These are phyloP conservation scores for Abrus precatorius DNA, from an alignment of 306 rosid species.

Conservation along the genomic window DNA sequence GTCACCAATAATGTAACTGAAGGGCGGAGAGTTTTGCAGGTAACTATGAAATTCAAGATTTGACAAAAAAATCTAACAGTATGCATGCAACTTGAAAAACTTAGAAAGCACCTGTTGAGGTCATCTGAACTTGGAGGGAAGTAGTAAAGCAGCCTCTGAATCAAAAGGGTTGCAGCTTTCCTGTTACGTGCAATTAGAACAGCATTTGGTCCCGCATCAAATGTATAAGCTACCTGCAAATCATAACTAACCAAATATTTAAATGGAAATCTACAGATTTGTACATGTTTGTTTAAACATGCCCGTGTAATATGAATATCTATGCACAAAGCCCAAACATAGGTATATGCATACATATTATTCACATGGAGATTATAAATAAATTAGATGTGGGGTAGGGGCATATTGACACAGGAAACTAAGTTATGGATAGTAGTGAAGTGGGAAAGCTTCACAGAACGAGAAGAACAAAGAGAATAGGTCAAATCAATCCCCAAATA, in stretches of 20 bases:
- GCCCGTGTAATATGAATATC: neutral
- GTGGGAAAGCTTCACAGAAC: neutral
- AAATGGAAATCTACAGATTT: conserved; percentile 16
- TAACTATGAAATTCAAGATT: conserved; percentile 40
- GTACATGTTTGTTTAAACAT: neutral
- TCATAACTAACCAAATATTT: conserved; percentile 35
- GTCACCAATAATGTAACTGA: conserved; percentile 87
- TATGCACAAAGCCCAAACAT: neutral
- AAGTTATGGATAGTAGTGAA: conserved; percentile 4
- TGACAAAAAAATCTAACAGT: conserved; percentile 40
- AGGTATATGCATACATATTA: neutral
- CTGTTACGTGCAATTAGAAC: conserved; percentile 91
- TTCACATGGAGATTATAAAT: neutral
- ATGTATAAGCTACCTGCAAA: conserved; percentile 93
- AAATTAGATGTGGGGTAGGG: conserved; percentile 1
- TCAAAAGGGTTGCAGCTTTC: conserved; percentile 79
- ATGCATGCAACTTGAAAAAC: conserved; percentile 42
- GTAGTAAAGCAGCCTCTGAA: conserved; percentile 87
- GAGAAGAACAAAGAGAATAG: conserved; percentile 7
- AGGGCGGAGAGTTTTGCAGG: conserved; percentile 25
- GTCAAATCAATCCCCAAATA: conserved; percentile 3
- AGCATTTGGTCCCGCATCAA: conserved; percentile 99
- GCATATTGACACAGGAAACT: conserved; percentile 16
- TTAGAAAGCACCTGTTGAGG: conserved; percentile 67
- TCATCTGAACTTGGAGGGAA: conserved; percentile 92